These are phyloP conservation scores for Periconia macrospinosa DNA, from an alignment of 2,329 filamentous ascomycete species.

Conservation along the genomic window DNA sequence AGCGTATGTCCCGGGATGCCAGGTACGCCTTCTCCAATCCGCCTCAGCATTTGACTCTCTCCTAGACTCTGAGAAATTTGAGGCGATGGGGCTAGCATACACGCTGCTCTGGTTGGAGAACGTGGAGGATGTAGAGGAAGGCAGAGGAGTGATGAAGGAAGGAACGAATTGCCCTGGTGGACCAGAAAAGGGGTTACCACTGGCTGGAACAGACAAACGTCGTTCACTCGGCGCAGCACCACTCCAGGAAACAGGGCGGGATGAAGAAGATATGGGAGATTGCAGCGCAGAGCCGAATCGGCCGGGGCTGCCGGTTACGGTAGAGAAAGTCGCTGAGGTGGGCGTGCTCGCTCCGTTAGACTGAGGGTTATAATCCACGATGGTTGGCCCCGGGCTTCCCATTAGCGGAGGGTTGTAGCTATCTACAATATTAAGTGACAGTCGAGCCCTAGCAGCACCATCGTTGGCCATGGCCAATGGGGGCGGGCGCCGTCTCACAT, in stretches of 20 bases:
- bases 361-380: constrained; percentile 64
- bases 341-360: constrained; percentile 80
- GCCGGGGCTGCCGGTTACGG: constrained; percentile 70
- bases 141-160: constrained; percentile 59
- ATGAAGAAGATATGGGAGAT: constrained; percentile 72
- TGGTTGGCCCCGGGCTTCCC: constrained; percentile 65
- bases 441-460: constrained; percentile 59
- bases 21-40: constrained; percentile 81
- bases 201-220: constrained; percentile 80
- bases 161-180: constrained; percentile 64
- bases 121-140: constrained; percentile 55
- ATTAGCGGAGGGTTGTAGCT: constrained; percentile 62
- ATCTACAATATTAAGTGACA: constrained; percentile 62
- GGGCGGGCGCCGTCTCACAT: constrained; percentile 70
- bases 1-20: constrained; percentile 78
- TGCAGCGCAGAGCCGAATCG: constrained; percentile 68
- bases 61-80: constrained; percentile 64
- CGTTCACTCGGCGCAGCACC: constrained; percentile 68
- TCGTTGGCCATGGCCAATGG: constrained; percentile 82
- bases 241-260: constrained; percentile 74
- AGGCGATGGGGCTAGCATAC: constrained; percentile 68
- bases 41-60: constrained; percentile 73
- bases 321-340: constrained; percentile 80
- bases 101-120: constrained; percentile 63
- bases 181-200: constrained; percentile 72